Base-by-base conservation (phyloP, 495 filamentous ascomycete species). In the Entonaema liquescens region DNA sequence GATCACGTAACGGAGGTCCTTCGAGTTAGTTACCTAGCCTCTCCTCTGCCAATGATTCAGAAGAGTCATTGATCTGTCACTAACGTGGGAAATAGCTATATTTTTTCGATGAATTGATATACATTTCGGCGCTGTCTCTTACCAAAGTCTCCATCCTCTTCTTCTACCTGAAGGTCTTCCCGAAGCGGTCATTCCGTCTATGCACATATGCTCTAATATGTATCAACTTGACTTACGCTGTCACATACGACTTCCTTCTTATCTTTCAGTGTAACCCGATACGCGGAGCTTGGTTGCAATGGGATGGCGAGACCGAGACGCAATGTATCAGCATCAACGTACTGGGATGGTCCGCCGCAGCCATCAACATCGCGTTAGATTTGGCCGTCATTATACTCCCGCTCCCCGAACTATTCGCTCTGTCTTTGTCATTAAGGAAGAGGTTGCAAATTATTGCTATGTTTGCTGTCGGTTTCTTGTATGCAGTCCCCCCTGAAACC, bases 151-250 rank as follows among this genome's bases (percentile, higher is more conserved):
- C 82, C 40, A 82, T 86, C 35, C 80, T 86, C 8, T 79, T 78
- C 68, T 85, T 86, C 72, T 86, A 86, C 73, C 77, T 86, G 25
- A 83, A 83, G 35, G 80, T 86, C 50, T 86, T 86, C 59, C 80
- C 81, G 38, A 77, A 81, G 28, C 50, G 62, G 2, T 74, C 70
- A 1, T 82, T 86, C 47, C 82, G 80, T 31, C 71, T 77, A 31
- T 68, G 72, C 26, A 74, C 77, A 3, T 80, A 73, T 50, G 56
- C 64, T 7, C 62, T 79, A 55, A 81, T 85, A 64, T 71, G 50
- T n/a, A 66, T 80, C 49, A 80, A 79, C 44, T 23, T 59, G 29
- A 21, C 73, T 6, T 75, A 78, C n/a, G 72, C 77, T 23, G 19
- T 77, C 36, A 65, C 76, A n/a, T 77, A 77, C 50, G 66, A 78